Evolutionary conservation across 768 basidiomycete species (phyloP).

Genomic region (Lactarius indigo): DNA sequence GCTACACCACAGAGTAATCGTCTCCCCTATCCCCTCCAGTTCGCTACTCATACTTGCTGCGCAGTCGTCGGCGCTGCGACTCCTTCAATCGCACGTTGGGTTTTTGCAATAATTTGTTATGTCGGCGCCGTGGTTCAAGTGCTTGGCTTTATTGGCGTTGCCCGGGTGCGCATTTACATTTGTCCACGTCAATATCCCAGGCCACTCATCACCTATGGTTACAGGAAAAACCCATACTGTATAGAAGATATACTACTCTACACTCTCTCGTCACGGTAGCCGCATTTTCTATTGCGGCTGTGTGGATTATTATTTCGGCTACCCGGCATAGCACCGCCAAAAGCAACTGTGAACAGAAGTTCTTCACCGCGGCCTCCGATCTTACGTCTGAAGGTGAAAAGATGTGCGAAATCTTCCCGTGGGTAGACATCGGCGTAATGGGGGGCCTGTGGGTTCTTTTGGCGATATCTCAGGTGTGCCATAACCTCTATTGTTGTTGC

Average conservation of each 20-base stretch:
- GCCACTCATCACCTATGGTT: constrained; percentile 6
- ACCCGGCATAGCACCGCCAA: constrained; percentile 70
- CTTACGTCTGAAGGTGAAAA: constrained; percentile 53
- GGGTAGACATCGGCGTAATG: constrained; percentile 93
- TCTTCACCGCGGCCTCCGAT: constrained; percentile 43
- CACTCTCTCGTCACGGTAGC: constrained; percentile 52
- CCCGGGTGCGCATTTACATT: constrained; percentile 47
- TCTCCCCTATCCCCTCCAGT: not conserved
- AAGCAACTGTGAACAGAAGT: constrained; percentile 55
- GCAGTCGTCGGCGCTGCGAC: constrained; percentile 85
- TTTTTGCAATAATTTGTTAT: constrained; percentile 77
- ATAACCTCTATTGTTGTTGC: constrained; percentile 27
- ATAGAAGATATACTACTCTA: constrained; percentile 64
- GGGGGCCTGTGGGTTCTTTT: constrained; percentile 81
- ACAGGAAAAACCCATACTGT: constrained; percentile 65
- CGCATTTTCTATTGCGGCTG: constrained; percentile 74
- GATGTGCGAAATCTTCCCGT: constrained; percentile 87
- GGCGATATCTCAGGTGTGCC: constrained; percentile 67
- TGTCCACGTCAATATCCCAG: not conserved
- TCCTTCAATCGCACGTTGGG: constrained; percentile 67
- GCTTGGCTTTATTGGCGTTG: constrained; percentile 83
- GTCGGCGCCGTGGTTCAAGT: constrained; percentile 72
- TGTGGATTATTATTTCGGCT: constrained; percentile 80
- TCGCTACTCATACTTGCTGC: constrained; percentile 1
- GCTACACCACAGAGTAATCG: constrained; percentile 76